phyloP scores from a whole-genome alignment of 192 early-diverging fungal genomes.

The Podila minutissima region DNA sequence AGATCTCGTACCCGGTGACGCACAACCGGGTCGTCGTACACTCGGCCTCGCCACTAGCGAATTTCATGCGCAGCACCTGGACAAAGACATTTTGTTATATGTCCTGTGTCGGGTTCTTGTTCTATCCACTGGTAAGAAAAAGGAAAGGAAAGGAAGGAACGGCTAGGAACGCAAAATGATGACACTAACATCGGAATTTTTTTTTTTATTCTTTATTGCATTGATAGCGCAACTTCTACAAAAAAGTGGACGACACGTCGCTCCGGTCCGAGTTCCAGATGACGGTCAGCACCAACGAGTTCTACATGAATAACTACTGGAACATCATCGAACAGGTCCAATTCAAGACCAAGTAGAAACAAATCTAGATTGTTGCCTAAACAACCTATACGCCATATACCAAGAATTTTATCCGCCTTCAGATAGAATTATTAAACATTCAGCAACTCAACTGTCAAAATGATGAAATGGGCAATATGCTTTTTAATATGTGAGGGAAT shows the following conservation, averaged over 20 bases:
- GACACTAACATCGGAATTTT: not conserved
- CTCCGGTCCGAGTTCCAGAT: slow-evolving; percentile 50
- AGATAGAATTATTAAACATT: too few relatives aligned
- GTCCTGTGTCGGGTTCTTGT: slow-evolving; percentile 35
- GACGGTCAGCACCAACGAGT: slow-evolving; percentile 36
- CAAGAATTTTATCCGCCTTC: too few relatives aligned
- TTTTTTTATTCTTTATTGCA: not conserved
- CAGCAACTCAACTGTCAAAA: too few relatives aligned
- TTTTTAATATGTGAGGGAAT: not conserved
- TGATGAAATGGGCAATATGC: not conserved
- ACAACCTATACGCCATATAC: too few relatives aligned
- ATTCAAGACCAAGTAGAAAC: slow-evolving; percentile 18
- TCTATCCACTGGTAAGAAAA: slow-evolving; percentile 43
- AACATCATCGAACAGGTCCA: slow-evolving; percentile 46
- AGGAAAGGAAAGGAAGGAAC: not conserved
- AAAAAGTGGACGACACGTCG: slow-evolving; percentile 27
- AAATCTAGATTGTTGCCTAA: too few relatives aligned
- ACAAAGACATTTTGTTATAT: slow-evolving; percentile 36
- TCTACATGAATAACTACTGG: slow-evolving; percentile 32
- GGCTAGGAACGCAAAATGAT: not conserved
- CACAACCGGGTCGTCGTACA: slow-evolving; percentile 42
- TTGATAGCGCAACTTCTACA: slow-evolving; percentile 37
- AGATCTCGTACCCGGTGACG: slow-evolving; percentile 47
- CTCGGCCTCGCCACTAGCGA: slow-evolving; percentile 31
- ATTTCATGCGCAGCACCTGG: slow-evolving; percentile 32